Evolutionary conservation across 2,329 filamentous ascomycete species (phyloP), one percentile per base, ranked within the genome.

Genomic region (Stagonosporopsis vannaccii): DNA sequence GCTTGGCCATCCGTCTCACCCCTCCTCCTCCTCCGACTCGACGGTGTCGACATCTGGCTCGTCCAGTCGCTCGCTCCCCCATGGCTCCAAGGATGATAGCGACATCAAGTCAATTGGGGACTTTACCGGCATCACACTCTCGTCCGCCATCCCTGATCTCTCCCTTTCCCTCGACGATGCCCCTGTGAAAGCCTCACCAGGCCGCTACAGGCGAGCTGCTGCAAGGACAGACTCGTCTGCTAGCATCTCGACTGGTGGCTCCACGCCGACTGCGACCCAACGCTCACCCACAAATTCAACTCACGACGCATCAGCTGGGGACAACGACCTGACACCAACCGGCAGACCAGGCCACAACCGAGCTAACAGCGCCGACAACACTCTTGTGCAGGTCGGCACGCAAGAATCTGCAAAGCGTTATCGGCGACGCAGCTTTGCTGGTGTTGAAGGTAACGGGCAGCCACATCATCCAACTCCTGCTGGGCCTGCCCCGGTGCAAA

Each of bases 401-500:
- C 76, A 85, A 17, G 91, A 94, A 25, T 83, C 89, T 32, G 85
- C 87, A 9, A 92, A 90, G 76, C 85, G 91, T 70, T 90, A 92
- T 76, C 85, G 92, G 66, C 87, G 92, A 71, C 87, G 92, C 63
- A 97, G 92, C 77, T 85, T 96, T 79, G 91, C 91, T 63, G 89
- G 86, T 53, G 78, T 89, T 58, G 80, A 82, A 40, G 75, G 67
- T 28, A 70, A 72, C 45, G 68, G 59, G 17, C 56, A 65, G 49
- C 47, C 65, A 17, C 41, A 61, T 6, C 65, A 51, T 43, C 49
- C 67, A 44, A 19, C 37, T 12, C n/a, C 39, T 41, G 62, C 63
- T 35, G 59, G 63, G 22, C 51, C 61, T 23, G 50, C 42, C 19
- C 19, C 62, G 32, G 52, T 53, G 12, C 61, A 67, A 19, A 55